These are phyloP conservation scores for Aleurites moluccanus DNA, from an alignment of 441 rosid genomes.

Conservation along the genomic window DNA sequence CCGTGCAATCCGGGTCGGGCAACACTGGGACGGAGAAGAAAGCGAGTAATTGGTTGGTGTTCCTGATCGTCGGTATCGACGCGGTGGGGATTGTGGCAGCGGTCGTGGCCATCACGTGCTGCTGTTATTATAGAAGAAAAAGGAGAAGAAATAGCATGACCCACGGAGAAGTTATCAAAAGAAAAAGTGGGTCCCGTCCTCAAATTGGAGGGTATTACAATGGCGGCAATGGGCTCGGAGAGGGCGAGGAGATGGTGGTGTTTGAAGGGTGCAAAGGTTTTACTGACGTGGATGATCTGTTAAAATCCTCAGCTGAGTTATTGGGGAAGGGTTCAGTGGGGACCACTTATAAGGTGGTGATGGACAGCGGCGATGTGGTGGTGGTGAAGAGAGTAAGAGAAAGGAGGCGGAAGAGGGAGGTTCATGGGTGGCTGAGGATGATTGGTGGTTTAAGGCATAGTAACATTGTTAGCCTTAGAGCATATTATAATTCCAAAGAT, in stretches of 20 bases:
- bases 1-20: constrained; percentile 8
- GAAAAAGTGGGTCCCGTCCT: constrained; percentile 7
- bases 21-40: neutral
- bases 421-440: constrained; percentile 34
- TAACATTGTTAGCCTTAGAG: constrained; percentile 44
- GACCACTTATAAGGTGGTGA: constrained; percentile 46
- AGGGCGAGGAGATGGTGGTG: constrained; percentile 34
- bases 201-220: constrained; percentile 16
- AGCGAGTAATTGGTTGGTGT: constrained; percentile 21
- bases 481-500: constrained; percentile 39
- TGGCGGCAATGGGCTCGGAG: constrained; percentile 7
- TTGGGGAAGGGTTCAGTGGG: constrained; percentile 53
- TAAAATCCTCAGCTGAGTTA: constrained; percentile 53
- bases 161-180: neutral
- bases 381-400: constrained; percentile 49
- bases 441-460: constrained; percentile 45
- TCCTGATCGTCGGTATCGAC: constrained; percentile 27
- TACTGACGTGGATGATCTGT: constrained; percentile 39
- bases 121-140: constrained; percentile 26
- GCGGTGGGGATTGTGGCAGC: constrained; percentile 27
- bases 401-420: constrained; percentile 40
- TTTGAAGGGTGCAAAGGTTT: constrained; percentile 44
- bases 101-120: constrained; percentile 29
- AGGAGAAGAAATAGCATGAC: constrained; percentile 7
- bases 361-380: constrained; percentile 38